A percentile compares a stretch with the other conserved stretches of the same genome.
Evolutionary conservation across 169 alveolate species (phyloP).

Genomic region (Eimeria brunetti): DNA sequence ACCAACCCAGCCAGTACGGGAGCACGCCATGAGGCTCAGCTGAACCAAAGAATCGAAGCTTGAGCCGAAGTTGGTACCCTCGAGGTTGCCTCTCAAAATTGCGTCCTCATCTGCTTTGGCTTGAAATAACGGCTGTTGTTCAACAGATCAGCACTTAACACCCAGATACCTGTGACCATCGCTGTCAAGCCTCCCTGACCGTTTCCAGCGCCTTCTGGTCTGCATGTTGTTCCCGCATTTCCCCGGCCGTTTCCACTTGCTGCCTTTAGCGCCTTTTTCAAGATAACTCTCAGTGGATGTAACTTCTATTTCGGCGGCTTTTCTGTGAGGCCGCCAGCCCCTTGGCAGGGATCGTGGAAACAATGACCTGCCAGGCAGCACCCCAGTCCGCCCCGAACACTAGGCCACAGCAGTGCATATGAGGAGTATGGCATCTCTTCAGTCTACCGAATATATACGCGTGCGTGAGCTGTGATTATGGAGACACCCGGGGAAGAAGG

Average conservation of each 20-base stretch:
- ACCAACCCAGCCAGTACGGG: background rate
- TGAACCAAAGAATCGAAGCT: slow-evolving; percentile 21
- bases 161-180: background rate
- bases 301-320: background rate
- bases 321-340: background rate
- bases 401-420: background rate
- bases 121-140: background rate
- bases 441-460: background rate
- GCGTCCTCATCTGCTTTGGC: background rate
- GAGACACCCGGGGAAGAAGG: slow-evolving; percentile 36
- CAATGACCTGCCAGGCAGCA: background rate
- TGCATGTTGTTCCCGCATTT: background rate
- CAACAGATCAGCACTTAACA: background rate
- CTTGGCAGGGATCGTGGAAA: background rate
- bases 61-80: background rate
- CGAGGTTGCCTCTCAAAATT: background rate
- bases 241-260: background rate
- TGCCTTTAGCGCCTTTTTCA: background rate
- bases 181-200: background rate
- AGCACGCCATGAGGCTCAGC: slow-evolving; percentile 22
- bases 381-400: background rate
- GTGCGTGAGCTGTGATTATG: slow-evolving; percentile 23
- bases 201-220: slow-evolving; percentile 6
- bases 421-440: background rate
- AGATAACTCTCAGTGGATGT: background rate